Base-by-base conservation (phyloP, 2,329 filamentous ascomycete species). In the Stemphylium lycopersici region DNA sequence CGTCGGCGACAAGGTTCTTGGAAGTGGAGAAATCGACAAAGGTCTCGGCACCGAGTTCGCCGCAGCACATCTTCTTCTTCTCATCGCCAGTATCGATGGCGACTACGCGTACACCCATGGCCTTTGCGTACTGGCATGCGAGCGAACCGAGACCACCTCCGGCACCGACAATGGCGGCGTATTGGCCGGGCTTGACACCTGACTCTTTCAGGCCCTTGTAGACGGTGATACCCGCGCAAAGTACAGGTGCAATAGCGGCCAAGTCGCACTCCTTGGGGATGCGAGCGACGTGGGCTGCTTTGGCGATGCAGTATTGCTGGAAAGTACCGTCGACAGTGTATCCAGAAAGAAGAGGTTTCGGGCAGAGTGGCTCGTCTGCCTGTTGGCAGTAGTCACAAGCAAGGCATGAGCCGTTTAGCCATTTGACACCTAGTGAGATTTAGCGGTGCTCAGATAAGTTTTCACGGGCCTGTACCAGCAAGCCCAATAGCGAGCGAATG, bases 281-380 rank as follows among this genome's bases (percentile, higher is more conserved):
- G 64, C 88, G 87, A 24, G 91, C 90, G 13, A 95, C 87, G 76
- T 96, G 90, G 15, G 89, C 86, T 13, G 91, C 92, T 77, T 96
- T 96, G 65, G 87, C 92, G 64, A 96, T 85, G 75, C 85, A 86
- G 80, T 96, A 97, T 81, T 96, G 87, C 81, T 97, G 93, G 84
- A 97, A 97, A 37, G 88, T 87, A 29, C 93, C 93, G 74, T 96
- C 90, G 72, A 96, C 91, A 4, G 91, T 96, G 83, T 96, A 96
- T 52, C 93, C 93, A 0, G 91, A 96, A 36, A 96, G 84, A 32
- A 84, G 79, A 22, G 90, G 86, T 55, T 90, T 80, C 13, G 83
- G 76, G 80, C 93, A 98, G 5, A 96, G 87, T 2, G 91, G 88
- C 79, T 97, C 93, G 66, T 96, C 90, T 42, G 85, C 77, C 65